These are phyloP conservation scores for Malania oleifera DNA, from an alignment of 164 flowering plant species.

Conservation along the genomic window DNA sequence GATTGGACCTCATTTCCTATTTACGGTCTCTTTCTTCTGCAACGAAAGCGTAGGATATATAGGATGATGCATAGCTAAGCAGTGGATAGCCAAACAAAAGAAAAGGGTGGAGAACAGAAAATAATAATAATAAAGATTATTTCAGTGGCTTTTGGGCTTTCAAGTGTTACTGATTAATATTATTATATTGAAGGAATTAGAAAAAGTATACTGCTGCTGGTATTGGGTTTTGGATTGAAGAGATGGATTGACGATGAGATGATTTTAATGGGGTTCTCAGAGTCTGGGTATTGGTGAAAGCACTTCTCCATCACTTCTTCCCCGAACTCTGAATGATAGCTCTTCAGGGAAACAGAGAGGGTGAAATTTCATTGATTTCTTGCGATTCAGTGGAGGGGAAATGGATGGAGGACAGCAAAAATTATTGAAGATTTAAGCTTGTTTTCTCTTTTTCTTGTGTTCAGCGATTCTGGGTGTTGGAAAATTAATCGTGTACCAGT, in stretches of 20 bases:
- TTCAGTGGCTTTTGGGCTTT: slow-evolving; percentile 6
- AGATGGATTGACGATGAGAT: slow-evolving; percentile 1
- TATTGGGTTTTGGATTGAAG: neutral
- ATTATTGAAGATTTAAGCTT: neutral
- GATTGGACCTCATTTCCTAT: neutral
- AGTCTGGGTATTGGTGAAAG: slow-evolving; percentile 12
- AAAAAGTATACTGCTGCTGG: too few relatives aligned
- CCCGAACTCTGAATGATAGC: too few relatives aligned
- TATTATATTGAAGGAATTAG: too few relatives aligned
- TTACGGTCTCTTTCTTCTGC: slow-evolving; percentile 6
- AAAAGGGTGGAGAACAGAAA: neutral
- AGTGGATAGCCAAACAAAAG: too few relatives aligned
- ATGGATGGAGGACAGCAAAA: too few relatives aligned
- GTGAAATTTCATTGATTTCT: too few relatives aligned
- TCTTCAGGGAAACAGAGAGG: neutral
- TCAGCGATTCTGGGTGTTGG: too few relatives aligned
- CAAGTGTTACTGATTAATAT: neutral
- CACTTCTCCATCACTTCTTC: too few relatives aligned
- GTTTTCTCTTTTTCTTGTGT: neutral
- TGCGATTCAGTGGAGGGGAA: too few relatives aligned
- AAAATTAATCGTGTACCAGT: too few relatives aligned
- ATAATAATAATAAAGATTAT: slow-evolving; percentile 4
- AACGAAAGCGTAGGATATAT: neutral
- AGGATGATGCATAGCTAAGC: too few relatives aligned
- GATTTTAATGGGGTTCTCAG: slow-evolving; percentile 8